Evolutionary conservation across 768 basidiomycete species (phyloP), one percentile per base, ranked within the genome.

Genomic region (Arthromyces matolae): DNA sequence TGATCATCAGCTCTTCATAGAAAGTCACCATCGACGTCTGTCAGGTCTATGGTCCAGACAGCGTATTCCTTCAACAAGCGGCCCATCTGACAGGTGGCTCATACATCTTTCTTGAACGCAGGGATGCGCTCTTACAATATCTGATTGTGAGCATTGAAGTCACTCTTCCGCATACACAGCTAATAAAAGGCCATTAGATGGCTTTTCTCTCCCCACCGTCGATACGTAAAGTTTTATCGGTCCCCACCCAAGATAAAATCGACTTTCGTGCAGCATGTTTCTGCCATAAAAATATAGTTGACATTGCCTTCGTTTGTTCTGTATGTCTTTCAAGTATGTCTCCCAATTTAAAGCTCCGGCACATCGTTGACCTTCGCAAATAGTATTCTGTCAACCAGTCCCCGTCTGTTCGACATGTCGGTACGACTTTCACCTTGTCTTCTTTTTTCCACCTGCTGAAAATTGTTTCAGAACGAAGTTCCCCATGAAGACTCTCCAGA

Each of bases 221-320:
- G 6, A 79, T 95, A 43, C 83, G 93, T 35, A 80, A 79, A 59
- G 72, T 83, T 38, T 73, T 98, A 28, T 81, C 87, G 0, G 83
- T 90, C 18, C 95, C 95, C 1, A 90, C 90, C 5, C 93, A 96
- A 67, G 94, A 98, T 64, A 87, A 83, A 60, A 86, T 98, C 50
- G 96, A 98, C 65, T 95, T 98, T 62, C 81, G 96, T 24, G 96
- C 96, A 0, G 95, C 94, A 7, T 98, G 95, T 63, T 98, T 99
- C 72, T 99, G 96, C 70, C 96, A 98, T 69, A 96, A 97, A 65
- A 86, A 86, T 44, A 95, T 96, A 39, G 81, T 98, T 32, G 95
- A 98, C 62, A 80, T 98, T 44, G 96, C 93, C 45, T 99, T 93
- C 57, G 93, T 99, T 18, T 99, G 96, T 64, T 95, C 93, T n/a